Percentiles rank a stretch among this genome's conserved stretches.
Evolutionary conservation across 352 stramenopile genomes (phyloP).

Genomic region (Phytophthora aleatoria): DNA sequence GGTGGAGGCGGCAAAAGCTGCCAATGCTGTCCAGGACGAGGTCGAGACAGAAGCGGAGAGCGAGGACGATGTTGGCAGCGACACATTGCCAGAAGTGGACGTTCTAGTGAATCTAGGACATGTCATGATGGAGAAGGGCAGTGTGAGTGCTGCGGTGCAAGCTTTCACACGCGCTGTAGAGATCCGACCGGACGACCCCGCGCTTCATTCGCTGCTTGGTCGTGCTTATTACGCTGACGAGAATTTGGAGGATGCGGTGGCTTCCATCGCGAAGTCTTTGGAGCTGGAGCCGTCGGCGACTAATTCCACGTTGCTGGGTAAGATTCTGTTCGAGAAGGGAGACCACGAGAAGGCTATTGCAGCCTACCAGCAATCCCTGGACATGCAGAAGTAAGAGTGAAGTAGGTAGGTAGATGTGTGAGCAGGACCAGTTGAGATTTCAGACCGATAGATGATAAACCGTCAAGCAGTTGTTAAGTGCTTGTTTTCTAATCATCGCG

Average conservation of each 20-base stretch:
- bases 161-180: constrained; percentile 85
- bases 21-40: constrained; percentile 11
- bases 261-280: constrained; percentile 65
- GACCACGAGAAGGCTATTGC: constrained; percentile 88
- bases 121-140: constrained; percentile 86
- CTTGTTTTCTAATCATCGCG: constrained; percentile 13
- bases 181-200: constrained; percentile 73
- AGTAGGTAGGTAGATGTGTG: constrained; percentile 37
- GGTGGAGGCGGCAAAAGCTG: constrained; percentile 34
- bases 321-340: constrained; percentile 89
- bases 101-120: constrained; percentile 82
- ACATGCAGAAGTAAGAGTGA: constrained; percentile 59
- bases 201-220: constrained; percentile 80
- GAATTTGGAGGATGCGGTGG: constrained; percentile 78
- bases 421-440: constrained; percentile 16
- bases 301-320: constrained; percentile 84
- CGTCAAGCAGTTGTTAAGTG: constrained; percentile 14
- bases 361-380: constrained; percentile 84
- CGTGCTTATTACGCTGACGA: constrained; percentile 86
- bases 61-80: constrained; percentile 69
- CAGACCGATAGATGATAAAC: constrained; percentile 31
- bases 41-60: constrained; percentile 25
- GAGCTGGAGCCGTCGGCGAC: constrained; percentile 78
- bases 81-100: constrained; percentile 79
- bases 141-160: constrained; percentile 73